Conservation (phyloP, 345 rosid species). For the Dipteronia dyeriana region DNA sequence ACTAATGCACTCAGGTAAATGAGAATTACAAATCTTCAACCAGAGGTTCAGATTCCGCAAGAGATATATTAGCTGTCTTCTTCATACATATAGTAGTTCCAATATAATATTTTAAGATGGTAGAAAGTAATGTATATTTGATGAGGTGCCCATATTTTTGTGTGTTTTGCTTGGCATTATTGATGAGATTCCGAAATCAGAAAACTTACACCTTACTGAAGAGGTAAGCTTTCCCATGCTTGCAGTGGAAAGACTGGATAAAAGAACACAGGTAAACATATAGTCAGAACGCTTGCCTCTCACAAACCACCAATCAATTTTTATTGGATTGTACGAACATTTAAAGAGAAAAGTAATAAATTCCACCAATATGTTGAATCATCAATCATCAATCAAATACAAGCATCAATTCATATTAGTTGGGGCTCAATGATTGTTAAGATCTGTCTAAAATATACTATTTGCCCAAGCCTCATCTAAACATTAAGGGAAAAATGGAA, state of each 20-base stretch:
- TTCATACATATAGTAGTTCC: background rate
- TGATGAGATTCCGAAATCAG: slow-evolving; percentile 18
- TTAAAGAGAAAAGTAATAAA: background rate
- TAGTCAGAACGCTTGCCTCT: slow-evolving; percentile 39
- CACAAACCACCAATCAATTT: slow-evolving; percentile 11
- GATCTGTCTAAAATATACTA: background rate
- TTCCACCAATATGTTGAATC: background rate
- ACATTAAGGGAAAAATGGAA: background rate
- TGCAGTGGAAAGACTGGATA: slow-evolving; percentile 81
- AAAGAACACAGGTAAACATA: slow-evolving; percentile 34
- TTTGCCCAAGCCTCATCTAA: background rate
- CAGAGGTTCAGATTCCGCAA: background rate
- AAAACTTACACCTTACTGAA: slow-evolving; percentile 96
- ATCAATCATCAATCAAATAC: background rate
- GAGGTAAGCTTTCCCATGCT: slow-evolving; percentile 98
- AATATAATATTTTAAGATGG: slow-evolving; percentile 2
- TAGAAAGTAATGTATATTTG: background rate
- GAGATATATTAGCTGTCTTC: background rate
- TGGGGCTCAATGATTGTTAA: background rate
- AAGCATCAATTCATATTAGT: background rate
- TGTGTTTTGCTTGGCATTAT: slow-evolving; percentile 6
- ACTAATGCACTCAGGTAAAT: background rate
- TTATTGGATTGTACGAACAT: slow-evolving; percentile 15
- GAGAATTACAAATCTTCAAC: background rate
- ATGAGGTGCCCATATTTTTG: background rate